These are phyloP conservation scores for Cicer yamashitae DNA, from an alignment of 306 rosid genomes.

Conservation along the genomic window DNA sequence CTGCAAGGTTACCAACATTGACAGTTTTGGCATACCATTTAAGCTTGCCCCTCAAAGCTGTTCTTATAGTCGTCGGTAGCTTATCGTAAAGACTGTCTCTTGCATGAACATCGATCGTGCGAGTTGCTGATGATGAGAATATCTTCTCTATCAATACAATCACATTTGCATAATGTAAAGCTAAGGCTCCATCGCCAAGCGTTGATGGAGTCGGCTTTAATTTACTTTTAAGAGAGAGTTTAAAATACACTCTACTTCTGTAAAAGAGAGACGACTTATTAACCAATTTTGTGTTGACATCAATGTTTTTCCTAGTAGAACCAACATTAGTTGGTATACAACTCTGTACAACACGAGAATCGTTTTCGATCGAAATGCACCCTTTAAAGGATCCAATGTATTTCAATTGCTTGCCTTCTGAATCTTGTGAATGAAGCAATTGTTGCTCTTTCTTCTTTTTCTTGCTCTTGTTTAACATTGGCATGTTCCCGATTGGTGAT, in stretches of 20 bases:
- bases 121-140: slow-evolving; percentile 50
- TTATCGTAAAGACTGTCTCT: slow-evolving; percentile 66
- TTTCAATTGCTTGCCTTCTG: slow-evolving; percentile 45
- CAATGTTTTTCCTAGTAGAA: slow-evolving; percentile 54
- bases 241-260: slow-evolving; percentile 54
- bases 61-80: slow-evolving; percentile 67
- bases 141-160: slow-evolving; percentile 67
- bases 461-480: slow-evolving; percentile 34
- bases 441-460: slow-evolving; percentile 46
- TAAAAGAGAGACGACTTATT: slow-evolving; percentile 42
- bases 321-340: slow-evolving; percentile 49
- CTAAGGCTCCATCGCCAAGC: slow-evolving; percentile 73
- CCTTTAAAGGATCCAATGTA: slow-evolving; percentile 54
- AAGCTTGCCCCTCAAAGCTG: slow-evolving; percentile 61
- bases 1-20: slow-evolving; percentile 52
- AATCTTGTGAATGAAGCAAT: slow-evolving; percentile 33
- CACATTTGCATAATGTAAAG: slow-evolving; percentile 79
- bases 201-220: slow-evolving; percentile 58
- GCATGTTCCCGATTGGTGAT: slow-evolving; percentile 40
- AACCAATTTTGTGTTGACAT: slow-evolving; percentile 28
- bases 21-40: slow-evolving; percentile 50
- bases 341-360: slow-evolving; percentile 48
- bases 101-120: slow-evolving; percentile 50
- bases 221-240: slow-evolving; percentile 50
- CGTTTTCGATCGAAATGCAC: slow-evolving; percentile 51